These are phyloP conservation scores for Irpex rosettiformis DNA, from an alignment of 1,284 basidiomycete genomes.

Conservation along the genomic window DNA sequence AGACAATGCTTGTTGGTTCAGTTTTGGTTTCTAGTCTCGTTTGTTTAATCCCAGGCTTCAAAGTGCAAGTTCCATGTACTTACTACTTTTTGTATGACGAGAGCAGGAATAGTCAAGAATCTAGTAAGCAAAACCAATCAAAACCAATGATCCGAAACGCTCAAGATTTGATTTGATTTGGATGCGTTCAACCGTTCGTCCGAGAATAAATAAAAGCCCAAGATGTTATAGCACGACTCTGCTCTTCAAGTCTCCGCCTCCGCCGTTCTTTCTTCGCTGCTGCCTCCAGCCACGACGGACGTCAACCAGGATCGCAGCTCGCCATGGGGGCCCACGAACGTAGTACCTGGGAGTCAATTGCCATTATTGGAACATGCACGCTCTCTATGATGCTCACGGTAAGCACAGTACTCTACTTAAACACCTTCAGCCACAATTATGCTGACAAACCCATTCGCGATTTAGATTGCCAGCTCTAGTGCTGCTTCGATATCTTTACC, in stretches of 20 bases:
- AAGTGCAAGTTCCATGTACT: background rate
- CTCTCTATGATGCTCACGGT: conserved; percentile 34
- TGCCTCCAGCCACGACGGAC: background rate
- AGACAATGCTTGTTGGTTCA: too few species aligned
- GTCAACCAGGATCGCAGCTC: background rate
- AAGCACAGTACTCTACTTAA: conserved; percentile 10
- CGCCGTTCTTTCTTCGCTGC: background rate
- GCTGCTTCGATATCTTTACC: conserved; percentile 48
- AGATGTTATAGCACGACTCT: background rate
- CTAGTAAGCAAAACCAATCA: background rate
- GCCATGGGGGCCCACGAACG: background rate
- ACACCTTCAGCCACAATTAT: background rate
- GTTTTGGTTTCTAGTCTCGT: background rate
- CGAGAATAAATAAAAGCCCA: background rate
- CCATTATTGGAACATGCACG: conserved; percentile 29
- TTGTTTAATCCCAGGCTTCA: background rate
- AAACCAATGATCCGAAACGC: background rate
- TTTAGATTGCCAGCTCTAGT: conserved; percentile 32
- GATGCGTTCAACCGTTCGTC: background rate
- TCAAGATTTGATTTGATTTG: background rate
- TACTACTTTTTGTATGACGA: background rate
- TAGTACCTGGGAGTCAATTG: conserved; percentile 15
- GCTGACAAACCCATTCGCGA: background rate
- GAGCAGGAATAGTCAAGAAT: background rate
- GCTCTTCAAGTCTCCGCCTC: background rate